Percentiles rank a stretch among this genome's conserved stretches.
Conservation (phyloP, 352 stramenopile genomes). For the Phytophthora pinifolia region DNA sequence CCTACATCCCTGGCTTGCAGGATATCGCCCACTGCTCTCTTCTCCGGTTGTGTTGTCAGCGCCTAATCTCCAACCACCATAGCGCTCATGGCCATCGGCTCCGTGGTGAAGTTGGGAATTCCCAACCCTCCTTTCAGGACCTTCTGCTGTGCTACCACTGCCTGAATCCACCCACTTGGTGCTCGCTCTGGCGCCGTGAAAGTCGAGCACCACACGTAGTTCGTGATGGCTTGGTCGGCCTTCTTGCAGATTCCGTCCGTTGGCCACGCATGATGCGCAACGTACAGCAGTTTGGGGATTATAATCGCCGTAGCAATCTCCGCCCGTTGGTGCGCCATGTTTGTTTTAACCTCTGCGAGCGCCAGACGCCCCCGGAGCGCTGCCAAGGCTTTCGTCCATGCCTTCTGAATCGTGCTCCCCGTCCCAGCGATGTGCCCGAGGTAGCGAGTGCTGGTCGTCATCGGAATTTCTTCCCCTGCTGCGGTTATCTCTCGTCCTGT, state of each 20-base stretch:
- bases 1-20: too few relatives aligned
- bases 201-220: not conserved
- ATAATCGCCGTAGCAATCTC: slow-evolving; percentile 5
- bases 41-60: too few relatives aligned
- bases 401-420: not conserved
- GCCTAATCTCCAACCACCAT: not conserved
- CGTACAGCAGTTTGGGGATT: too few relatives aligned
- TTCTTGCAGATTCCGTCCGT: not conserved
- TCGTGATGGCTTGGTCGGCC: not conserved
- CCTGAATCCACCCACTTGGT: not conserved
- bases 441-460: too few relatives aligned
- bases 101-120: not conserved
- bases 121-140: not conserved
- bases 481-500: not conserved
- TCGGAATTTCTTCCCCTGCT: not conserved
- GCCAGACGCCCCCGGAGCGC: not conserved
- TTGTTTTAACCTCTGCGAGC: not conserved
- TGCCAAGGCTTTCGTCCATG: not conserved
- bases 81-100: slow-evolving; percentile 1
- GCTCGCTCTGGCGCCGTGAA: not conserved
- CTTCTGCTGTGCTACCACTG: not conserved
- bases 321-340: not conserved
- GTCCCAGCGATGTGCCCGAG: not conserved
- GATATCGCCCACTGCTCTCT: too few relatives aligned
- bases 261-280: slow-evolving; percentile 3